A percentile compares a stretch with the other conserved stretches of the same genome.
phyloP scores from a whole-genome alignment of 495 filamentous ascomycete genomes.

The Poronia punctata region DNA sequence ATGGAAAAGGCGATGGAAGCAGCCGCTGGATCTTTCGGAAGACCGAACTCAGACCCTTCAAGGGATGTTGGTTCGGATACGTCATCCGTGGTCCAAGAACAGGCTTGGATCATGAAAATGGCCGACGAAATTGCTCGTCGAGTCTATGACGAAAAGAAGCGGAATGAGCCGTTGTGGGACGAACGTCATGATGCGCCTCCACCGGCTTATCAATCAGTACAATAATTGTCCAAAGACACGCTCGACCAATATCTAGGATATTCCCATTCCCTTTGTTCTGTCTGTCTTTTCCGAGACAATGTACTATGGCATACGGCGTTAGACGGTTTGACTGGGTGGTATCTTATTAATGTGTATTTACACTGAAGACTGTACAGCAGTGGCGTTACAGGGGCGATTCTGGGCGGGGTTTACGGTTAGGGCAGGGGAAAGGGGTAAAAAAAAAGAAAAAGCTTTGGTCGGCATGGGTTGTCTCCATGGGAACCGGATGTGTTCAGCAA shows the following conservation, averaged over 20 bases:
- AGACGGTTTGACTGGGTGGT: slow-evolving; percentile 4
- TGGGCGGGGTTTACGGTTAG: slow-evolving; percentile 6
- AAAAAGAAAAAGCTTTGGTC: background rate
- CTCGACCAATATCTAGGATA: slow-evolving; percentile 4
- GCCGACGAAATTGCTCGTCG: slow-evolving; percentile 82
- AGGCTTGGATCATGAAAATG: slow-evolving; percentile 86
- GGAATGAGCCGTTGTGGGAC: slow-evolving; percentile 38
- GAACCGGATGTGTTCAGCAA: slow-evolving; percentile 1
- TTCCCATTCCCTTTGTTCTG: slow-evolving; percentile 21
- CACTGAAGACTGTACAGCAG: slow-evolving; percentile 16
- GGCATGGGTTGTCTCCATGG: background rate
- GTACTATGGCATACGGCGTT: slow-evolving; percentile 22
- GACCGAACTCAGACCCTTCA: slow-evolving; percentile 25
- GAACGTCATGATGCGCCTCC: slow-evolving; percentile 52
- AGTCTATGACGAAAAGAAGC: slow-evolving; percentile 60
- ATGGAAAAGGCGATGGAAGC: slow-evolving; percentile 30
- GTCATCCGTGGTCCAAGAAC: slow-evolving; percentile 61
- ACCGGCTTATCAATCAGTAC: slow-evolving; percentile 52
- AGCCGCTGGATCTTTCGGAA: slow-evolving; percentile 21
- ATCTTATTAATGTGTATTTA: slow-evolving; percentile 22
- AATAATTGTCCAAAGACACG: slow-evolving; percentile 14
- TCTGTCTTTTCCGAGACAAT: slow-evolving; percentile 14
- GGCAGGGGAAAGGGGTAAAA: too few relatives aligned
- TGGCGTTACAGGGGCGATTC: slow-evolving; percentile 16
- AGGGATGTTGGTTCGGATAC: slow-evolving; percentile 30